Conservation (phyloP, 106 monocot species). For the Platanthera guangdongensis region DNA sequence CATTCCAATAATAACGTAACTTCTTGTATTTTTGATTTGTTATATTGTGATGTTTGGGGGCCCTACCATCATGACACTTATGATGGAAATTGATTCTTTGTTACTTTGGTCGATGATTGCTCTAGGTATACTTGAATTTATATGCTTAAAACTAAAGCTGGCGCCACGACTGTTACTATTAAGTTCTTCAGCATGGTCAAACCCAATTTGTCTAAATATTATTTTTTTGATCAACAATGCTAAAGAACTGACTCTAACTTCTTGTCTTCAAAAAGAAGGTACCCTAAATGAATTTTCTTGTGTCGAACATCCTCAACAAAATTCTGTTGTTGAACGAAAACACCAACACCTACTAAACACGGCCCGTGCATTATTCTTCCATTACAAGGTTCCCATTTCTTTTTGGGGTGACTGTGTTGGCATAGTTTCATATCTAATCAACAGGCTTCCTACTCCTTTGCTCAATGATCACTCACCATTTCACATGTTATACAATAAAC, state of each 20-base stretch:
- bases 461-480: background rate
- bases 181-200: background rate
- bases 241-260: background rate
- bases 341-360: background rate
- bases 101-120: background rate
- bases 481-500: background rate
- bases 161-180: background rate
- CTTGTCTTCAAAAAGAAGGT: background rate
- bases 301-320: background rate
- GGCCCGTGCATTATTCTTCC: background rate
- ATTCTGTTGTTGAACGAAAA: background rate
- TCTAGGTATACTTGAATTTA: background rate
- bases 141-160: background rate
- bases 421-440: background rate
- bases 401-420: background rate
- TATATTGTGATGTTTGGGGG: background rate
- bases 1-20: background rate
- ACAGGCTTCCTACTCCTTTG: background rate
- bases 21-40: background rate
- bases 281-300: background rate
- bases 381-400: background rate
- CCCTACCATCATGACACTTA: background rate
- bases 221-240: background rate
- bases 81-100: background rate
- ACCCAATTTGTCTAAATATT: background rate